These are phyloP conservation scores for Chrysosporium queenslandicum DNA, from an alignment of 2,329 filamentous ascomycete genomes.

Conservation along the genomic window DNA sequence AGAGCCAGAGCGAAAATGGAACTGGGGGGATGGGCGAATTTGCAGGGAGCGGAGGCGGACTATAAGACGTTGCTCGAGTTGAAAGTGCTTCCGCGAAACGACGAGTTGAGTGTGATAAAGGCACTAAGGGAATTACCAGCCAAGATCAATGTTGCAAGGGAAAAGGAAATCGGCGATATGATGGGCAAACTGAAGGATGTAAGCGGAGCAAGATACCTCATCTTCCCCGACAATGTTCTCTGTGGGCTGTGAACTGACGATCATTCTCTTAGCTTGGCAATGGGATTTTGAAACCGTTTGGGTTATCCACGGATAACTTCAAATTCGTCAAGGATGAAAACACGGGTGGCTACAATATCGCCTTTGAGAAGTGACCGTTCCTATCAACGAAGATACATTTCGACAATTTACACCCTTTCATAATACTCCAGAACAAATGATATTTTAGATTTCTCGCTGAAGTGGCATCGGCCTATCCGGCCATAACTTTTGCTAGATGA, in stretches of 20 bases:
- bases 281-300: conserved; percentile 84
- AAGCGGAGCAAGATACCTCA: conserved; percentile 26
- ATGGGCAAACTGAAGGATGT: conserved; percentile 88
- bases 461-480: too few species aligned
- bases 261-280: conserved; percentile 57
- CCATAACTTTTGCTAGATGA: too few species aligned
- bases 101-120: conserved; percentile 56
- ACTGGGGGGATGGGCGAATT: conserved; percentile 64
- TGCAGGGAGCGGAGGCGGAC: conserved; percentile 70
- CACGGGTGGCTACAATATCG: conserved; percentile 88
- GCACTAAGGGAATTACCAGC: conserved; percentile 58
- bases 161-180: conserved; percentile 89
- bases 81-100: conserved; percentile 52
- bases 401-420: too few species aligned
- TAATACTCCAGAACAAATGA: too few species aligned
- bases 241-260: not conserved
- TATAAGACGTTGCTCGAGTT: conserved; percentile 58
- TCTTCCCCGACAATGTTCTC: not conserved
- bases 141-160: conserved; percentile 64
- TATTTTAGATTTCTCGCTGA: too few species aligned
- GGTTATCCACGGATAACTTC: conserved; percentile 87
- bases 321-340: conserved; percentile 85
- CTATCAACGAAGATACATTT: too few species aligned
- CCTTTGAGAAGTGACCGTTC: conserved; percentile 46
- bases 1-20: conserved; percentile 63